Base-by-base conservation (phyloP, 2,329 filamentous ascomycete genomes). In the Hypoxylon sp. region DNA sequence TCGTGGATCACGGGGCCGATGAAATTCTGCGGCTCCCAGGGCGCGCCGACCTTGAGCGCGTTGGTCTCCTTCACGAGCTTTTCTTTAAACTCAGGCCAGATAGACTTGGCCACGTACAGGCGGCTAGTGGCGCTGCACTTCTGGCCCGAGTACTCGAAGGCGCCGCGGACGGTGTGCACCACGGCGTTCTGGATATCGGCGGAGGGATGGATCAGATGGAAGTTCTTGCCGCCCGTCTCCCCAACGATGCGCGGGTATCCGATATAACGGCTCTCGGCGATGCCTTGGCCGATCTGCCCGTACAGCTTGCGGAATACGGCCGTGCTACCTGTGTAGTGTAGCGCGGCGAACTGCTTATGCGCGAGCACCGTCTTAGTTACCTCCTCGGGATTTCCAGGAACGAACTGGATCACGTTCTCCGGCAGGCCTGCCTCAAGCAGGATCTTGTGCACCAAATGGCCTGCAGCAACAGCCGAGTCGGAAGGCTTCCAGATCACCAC, bases 401-500 rank as follows among this genome's bases (percentile, higher is more conserved):
- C 88, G 79, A 97, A 98, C 81, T 98, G 95, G 71, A 98, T 93
- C 57, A 98, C 95, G 73, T 95, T 90, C 75, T 89, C 89, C 41
- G 95, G 95, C 56, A 98, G 88, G 43, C 95, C 95, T 28, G 95
- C 94, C 83, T 98, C 95, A 25, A 96, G 84, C 14, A 98, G 86
- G 78, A 98, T 97, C 79, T 94, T 87, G 84, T 97, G 94, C 48
- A 97, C 85, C 61, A 98, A 85, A 89, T 92, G 97, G 84, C 94
- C 97, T 69, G 92, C 94, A n/a, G 91, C 91, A 69, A 98, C 92
- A 38, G 94, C 93, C 14, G 85, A 91, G 73, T 95, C 93, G 13
- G 93, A 96, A n/a, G 94, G 94, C 85, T 98, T 98, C 94, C 94
- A 98, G 50, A 98, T 83, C 3, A 97, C 93, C 1, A 98, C 95